phyloP scores from a whole-genome alignment of 202 grass and related monocot species.

The Alloteropsis angusta region DNA sequence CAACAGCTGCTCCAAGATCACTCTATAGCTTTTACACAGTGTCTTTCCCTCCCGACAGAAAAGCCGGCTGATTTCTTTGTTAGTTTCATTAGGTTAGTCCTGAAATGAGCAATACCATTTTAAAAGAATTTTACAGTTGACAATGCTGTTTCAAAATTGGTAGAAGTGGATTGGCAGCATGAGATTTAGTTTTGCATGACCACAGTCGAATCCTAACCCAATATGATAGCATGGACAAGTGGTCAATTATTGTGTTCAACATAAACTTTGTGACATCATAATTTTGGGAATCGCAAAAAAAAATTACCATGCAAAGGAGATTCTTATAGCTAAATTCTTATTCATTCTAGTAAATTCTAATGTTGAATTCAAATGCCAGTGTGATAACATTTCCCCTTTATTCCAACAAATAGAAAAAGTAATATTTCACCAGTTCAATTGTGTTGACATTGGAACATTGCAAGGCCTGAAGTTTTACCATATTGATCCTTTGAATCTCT shows the following conservation, averaged over 20 bases:
- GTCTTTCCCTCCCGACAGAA: slow-evolving; percentile 14
- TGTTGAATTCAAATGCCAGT: neutral
- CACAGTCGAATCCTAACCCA: neutral
- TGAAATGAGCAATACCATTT: neutral
- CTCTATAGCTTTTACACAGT: neutral
- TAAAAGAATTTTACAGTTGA: neutral
- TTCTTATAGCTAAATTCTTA: neutral
- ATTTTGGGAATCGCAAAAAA: neutral
- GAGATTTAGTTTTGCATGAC: slow-evolving; percentile 7
- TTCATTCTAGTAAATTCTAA: neutral
- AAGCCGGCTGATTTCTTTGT: neutral
- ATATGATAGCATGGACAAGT: slow-evolving; percentile 1
- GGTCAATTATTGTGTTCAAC: neutral
- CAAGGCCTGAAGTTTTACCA: slow-evolving; percentile 28
- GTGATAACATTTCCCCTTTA: neutral
- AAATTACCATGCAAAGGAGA: neutral
- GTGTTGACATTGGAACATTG: neutral
- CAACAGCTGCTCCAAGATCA: neutral
- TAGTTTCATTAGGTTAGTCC: slow-evolving; percentile 1
- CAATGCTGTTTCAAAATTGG: neutral
- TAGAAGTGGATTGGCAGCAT: neutral
- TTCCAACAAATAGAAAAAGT: slow-evolving; percentile 17
- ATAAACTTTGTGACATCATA: neutral
- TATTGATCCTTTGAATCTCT: slow-evolving; percentile 38
- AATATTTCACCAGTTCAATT: slow-evolving; percentile 15